phyloP scores from a whole-genome alignment of 306 rosid genomes.

The Prunus dulcis region DNA sequence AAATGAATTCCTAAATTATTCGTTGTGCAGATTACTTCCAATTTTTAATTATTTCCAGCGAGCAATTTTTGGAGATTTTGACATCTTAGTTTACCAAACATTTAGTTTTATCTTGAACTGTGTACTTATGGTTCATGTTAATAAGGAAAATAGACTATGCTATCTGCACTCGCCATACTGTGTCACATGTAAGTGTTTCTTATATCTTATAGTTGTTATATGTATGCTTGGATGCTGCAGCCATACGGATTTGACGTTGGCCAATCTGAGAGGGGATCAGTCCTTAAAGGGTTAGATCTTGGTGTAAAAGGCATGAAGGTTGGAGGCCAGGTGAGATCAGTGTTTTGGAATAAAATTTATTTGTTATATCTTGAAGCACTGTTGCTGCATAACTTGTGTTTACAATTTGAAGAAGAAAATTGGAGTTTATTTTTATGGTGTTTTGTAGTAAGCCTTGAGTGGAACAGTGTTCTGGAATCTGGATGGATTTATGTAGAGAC shows the following conservation, averaged over 20 bases:
- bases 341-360: constrained; percentile 9
- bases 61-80: not conserved
- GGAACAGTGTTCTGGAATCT: not conserved
- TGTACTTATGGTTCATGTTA: not conserved
- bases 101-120: not conserved
- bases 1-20: not conserved
- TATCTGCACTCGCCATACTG: not conserved
- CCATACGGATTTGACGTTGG: constrained; percentile 96
- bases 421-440: not conserved
- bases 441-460: constrained; percentile 15
- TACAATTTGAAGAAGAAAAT: constrained; percentile 1
- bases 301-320: constrained; percentile 92
- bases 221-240: constrained; percentile 58
- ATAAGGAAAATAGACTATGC: not conserved
- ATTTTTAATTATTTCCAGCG: not conserved
- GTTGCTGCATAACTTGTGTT: not conserved
- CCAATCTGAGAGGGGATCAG: constrained; percentile 83
- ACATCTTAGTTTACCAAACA: not conserved
- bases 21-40: not conserved
- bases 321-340: constrained; percentile 84
- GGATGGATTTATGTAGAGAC: not conserved
- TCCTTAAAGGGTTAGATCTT: constrained; percentile 83
- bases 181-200: not conserved
- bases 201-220: constrained; percentile 10
- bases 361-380: constrained; percentile 10